These are phyloP conservation scores for Inonotus hispidus DNA, from an alignment of 1,284 basidiomycete genomes.

Conservation along the genomic window DNA sequence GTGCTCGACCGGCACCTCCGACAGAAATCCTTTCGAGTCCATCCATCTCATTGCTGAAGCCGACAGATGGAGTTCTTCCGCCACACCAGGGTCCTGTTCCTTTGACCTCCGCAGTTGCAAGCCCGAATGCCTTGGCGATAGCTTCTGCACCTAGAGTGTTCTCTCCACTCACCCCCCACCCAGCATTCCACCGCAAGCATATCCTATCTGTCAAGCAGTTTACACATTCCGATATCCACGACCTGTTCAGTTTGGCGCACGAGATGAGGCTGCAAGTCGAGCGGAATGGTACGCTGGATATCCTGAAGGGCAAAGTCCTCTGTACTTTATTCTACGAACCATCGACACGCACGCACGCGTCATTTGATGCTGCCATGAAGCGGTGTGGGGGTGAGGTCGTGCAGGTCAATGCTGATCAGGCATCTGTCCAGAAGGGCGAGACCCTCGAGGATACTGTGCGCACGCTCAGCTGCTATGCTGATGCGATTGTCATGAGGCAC, in stretches of 20 bases:
- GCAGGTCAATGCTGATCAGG: slow-evolving; percentile 73
- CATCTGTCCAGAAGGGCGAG: slow-evolving; percentile 94
- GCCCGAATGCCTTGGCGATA: slow-evolving; percentile 24
- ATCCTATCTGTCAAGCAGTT: slow-evolving; percentile 96
- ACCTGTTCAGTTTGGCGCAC: slow-evolving; percentile 91
- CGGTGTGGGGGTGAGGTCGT: slow-evolving; percentile 95
- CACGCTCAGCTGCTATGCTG: slow-evolving; percentile 93
- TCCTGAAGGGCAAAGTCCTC: slow-evolving; percentile 88
- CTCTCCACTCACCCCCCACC: slow-evolving; percentile 43
- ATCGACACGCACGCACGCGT: slow-evolving; percentile 91
- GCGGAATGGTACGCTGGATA: slow-evolving; percentile 83
- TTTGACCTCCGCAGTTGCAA: slow-evolving; percentile 25
- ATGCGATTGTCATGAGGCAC: slow-evolving; percentile 93
- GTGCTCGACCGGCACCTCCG: slow-evolving; percentile 22
- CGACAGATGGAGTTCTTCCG: slow-evolving; percentile 11
- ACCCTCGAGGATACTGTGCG: slow-evolving; percentile 91
- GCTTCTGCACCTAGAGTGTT: slow-evolving; percentile 17
- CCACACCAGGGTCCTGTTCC: slow-evolving; percentile 28
- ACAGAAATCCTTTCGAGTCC: slow-evolving; percentile 21
- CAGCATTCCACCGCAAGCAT: slow-evolving; percentile 81
- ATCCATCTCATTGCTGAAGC: neutral
- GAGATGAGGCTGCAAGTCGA: slow-evolving; percentile 98
- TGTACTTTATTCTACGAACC: slow-evolving; percentile 99
- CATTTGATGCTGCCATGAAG: slow-evolving; percentile 99
- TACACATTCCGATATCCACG: slow-evolving; percentile 85